Base-by-base conservation (phyloP, 768 basidiomycete genomes). In the Postia placenta region DNA sequence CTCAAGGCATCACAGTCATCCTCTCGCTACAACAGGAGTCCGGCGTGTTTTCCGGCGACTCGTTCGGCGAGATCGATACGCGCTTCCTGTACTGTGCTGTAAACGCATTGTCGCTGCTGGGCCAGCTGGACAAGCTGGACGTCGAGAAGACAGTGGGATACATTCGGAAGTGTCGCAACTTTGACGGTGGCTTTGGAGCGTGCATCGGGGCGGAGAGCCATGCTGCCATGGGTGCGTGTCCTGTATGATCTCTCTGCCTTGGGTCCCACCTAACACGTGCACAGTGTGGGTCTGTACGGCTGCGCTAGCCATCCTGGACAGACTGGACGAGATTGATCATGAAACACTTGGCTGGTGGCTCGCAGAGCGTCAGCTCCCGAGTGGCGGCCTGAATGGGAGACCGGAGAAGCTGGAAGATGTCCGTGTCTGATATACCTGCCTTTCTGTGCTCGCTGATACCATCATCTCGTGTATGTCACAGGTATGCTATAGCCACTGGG, bases 401-500 rank as follows among this genome's bases (percentile, higher is more conserved):
- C 96, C 96, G 9, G 92, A 99, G 64, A 99, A 99, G 68, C 72
- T 98, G 27, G 91, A 93, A 68, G 95, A 98, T 62, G 96, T 95
- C 57, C 57, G 83, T 74, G 15, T 12, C 14, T 43, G 14, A 36
- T 42, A 22, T 38, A 46, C 30, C 47, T 36, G 25, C 11, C 35
- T 5, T 46, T 37, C 30, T 11, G 24, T 30, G 3, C 11, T 26
- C 33, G 27, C 19, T 24, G 11, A 40, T n/a, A 2, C 12, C 42
- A n/a, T n/a, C 14, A 11, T 27, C 42, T 42, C 37, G 23, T 43
- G 19, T 38, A n/a, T n/a, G 15, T 17, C n/a, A 4, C 52, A 95
- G 92, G 91, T 97, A 15, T 99, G 96, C 69, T 99, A 99, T 67
- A 92, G 89, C 58, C 92, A 92, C 69, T 99, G 93, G 93, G 91